phyloP scores from a whole-genome alignment of 192 early-diverging fungal species.

The Dissophora ornata region DNA sequence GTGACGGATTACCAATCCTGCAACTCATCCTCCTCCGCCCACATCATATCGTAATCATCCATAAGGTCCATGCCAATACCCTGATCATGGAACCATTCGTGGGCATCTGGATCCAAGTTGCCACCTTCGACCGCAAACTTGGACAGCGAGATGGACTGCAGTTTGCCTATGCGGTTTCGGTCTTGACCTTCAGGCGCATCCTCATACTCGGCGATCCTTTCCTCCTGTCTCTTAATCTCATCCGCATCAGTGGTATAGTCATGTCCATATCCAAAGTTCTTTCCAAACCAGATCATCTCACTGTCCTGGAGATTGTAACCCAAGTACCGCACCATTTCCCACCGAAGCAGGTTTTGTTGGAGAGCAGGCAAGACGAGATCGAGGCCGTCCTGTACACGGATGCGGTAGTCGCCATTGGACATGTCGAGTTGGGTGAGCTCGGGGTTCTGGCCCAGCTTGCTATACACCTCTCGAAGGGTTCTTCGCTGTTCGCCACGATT shows the following conservation, averaged over 20 bases:
- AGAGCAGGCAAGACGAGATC: conserved; percentile 15
- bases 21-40: background rate
- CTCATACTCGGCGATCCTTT: background rate
- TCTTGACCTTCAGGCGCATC: background rate
- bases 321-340: background rate
- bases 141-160: background rate
- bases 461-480: conserved; percentile 17
- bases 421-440: conserved; percentile 14
- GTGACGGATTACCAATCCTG: no score
- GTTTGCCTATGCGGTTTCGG: background rate
- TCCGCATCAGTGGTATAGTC: background rate
- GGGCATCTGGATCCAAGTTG: background rate
- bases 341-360: background rate
- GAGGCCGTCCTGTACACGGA: conserved; percentile 19
- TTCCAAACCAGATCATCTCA: conserved; percentile 16
- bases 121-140: conserved; percentile 1
- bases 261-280: conserved; percentile 21
- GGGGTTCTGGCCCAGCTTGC: conserved; percentile 2
- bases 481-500: background rate
- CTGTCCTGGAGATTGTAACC: background rate
- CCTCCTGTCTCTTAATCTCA: background rate
- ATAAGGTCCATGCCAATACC: background rate
- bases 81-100: conserved; percentile 31
- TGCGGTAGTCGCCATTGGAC: conserved; percentile 8
- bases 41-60: background rate